A percentile compares a stretch with the other conserved stretches of the same genome.
Evolutionary conservation across 2,329 filamentous ascomycete species (phyloP).

Genomic region (Knoxdaviesia capensis): DNA sequence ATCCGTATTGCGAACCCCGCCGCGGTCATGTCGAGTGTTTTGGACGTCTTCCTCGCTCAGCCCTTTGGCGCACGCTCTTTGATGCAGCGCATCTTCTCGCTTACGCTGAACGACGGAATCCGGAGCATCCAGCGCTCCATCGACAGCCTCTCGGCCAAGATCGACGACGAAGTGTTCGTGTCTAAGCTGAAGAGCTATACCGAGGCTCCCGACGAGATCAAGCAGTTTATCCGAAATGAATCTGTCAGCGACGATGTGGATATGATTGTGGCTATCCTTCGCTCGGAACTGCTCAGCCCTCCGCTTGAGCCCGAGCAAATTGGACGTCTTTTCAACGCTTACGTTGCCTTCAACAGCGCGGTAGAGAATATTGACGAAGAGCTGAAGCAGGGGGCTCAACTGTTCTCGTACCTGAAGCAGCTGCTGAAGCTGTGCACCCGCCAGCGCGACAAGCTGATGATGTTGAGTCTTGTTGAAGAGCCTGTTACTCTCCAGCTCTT

Average conservation of each 20-base stretch:
- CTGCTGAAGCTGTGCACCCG: conserved; percentile 79
- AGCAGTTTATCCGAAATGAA: conserved; percentile 53
- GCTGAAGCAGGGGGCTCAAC: conserved; percentile 70
- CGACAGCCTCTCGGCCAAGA: conserved; percentile 53
- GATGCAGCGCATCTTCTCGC: conserved; percentile 82
- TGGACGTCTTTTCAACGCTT: conserved; percentile 76
- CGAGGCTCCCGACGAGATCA: conserved; percentile 53
- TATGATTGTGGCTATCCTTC: conserved; percentile 64
- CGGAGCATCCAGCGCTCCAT: conserved; percentile 72
- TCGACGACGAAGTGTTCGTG: conserved; percentile 62
- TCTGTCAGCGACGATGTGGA: conserved; percentile 58
- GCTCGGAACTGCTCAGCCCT: conserved; percentile 57
- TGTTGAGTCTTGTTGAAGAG: conserved; percentile 88
- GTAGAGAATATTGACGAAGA: conserved; percentile 82
- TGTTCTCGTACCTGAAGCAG: conserved; percentile 91
- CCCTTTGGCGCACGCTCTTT: conserved; percentile 80
- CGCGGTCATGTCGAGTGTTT: conserved; percentile 85
- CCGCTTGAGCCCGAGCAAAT: conserved; percentile 56
- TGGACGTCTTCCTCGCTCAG: conserved; percentile 90
- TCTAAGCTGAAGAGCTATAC: conserved; percentile 68
- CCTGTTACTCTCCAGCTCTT: conserved; percentile 93
- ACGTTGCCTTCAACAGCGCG: conserved; percentile 87
- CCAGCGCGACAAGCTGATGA: conserved; percentile 91
- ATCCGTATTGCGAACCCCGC: conserved; percentile 93
- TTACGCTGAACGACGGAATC: conserved; percentile 83